Percentiles rank a stretch among this genome's conserved stretches.
Conservation (phyloP, 192 early-diverging fungal genomes). For the Spizellomyces sp. region DNA sequence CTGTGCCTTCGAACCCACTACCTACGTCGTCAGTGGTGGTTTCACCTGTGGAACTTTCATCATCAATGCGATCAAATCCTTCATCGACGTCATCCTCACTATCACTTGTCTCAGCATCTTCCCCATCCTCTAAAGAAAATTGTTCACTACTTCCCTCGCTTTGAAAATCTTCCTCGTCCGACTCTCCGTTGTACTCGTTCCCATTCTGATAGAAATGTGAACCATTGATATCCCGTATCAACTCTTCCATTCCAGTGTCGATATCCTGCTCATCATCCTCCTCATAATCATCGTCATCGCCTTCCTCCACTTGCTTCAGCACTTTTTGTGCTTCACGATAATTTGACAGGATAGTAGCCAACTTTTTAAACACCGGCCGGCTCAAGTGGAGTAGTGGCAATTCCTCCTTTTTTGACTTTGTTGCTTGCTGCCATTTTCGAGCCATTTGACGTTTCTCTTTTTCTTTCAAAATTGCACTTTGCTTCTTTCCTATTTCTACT, state of each 20-base stretch:
- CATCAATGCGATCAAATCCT: neutral
- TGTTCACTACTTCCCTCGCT: neutral
- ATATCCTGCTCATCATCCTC: neutral
- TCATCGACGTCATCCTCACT: conserved; percentile 13
- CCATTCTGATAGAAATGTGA: neutral
- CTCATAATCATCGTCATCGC: conserved; percentile 9
- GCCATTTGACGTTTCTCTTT: neutral
- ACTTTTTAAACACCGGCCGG: neutral
- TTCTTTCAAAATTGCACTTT: neutral
- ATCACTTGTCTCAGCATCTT: neutral
- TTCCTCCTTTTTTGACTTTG: neutral
- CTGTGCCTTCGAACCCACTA: neutral
- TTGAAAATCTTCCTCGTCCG: conserved; percentile 14
- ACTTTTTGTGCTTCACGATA: conserved; percentile 20
- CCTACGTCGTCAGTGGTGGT: neutral
- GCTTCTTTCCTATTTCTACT: conserved; percentile 1
- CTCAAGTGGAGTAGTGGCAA: conserved; percentile 3
- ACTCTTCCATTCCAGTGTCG: conserved; percentile 13
- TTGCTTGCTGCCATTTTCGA: neutral
- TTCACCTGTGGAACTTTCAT: neutral
- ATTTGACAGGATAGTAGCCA: conserved; percentile 4
- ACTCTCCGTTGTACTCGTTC: conserved; percentile 6
- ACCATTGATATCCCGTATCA: conserved; percentile 15
- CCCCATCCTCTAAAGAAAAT: conserved; percentile 21
- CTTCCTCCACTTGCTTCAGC: conserved; percentile 6